Conservation (phyloP, 352 stramenopile genomes). For the Pythium angustatum region DNA sequence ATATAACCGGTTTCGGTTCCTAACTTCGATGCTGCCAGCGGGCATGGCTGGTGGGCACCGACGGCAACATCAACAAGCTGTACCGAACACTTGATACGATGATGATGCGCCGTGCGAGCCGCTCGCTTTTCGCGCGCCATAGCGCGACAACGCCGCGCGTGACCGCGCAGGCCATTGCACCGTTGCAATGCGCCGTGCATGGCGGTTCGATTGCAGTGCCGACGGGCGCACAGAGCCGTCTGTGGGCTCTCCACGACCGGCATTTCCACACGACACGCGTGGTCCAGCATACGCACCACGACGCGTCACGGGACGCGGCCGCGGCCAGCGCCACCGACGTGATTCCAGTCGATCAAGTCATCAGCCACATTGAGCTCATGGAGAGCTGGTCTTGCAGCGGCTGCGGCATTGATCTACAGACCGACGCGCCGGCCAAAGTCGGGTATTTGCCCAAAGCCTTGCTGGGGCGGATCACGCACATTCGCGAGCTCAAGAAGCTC, state of each 20-base stretch:
- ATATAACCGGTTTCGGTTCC: constrained; percentile 5
- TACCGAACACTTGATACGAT: constrained; percentile 2
- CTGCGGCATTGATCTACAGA: constrained; percentile 81
- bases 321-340: constrained; percentile 4
- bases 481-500: constrained; percentile 76
- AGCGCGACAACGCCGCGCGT: not conserved
- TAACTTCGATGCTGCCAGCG: constrained; percentile 7
- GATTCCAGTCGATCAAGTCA: constrained; percentile 58
- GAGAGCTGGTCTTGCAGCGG: constrained; percentile 82
- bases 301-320: not conserved
- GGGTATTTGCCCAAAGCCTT: constrained; percentile 71
- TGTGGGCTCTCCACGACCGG: constrained; percentile 15
- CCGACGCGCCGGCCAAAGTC: constrained; percentile 55
- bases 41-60: constrained; percentile 22
- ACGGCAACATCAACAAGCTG: constrained; percentile 5
- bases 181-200: constrained; percentile 10
- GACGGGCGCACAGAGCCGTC: not conserved
- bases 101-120: constrained; percentile 24
- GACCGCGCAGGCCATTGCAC: not conserved
- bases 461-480: constrained; percentile 59
- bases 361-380: constrained; percentile 80
- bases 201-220: constrained; percentile 1
- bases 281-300: constrained; percentile 3
- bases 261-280: constrained; percentile 12
- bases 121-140: constrained; percentile 16